phyloP scores from a whole-genome alignment of 768 basidiomycete species.

The Mycena chlorophos region DNA sequence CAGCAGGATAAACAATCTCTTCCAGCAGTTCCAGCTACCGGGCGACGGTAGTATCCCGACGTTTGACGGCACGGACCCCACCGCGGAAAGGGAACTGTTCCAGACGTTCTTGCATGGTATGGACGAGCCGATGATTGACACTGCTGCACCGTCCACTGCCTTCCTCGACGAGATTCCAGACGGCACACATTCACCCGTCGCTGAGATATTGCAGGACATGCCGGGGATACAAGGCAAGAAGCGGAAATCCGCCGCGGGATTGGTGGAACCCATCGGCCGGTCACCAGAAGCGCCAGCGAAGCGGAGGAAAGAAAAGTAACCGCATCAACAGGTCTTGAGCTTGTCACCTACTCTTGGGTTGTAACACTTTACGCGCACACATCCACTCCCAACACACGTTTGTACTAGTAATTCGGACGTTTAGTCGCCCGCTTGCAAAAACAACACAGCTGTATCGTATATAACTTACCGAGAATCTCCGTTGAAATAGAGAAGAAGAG shows the following conservation, averaged over 20 bases:
- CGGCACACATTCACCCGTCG: conserved; percentile 13
- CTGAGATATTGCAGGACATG: background rate
- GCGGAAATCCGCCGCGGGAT: conserved; percentile 14
- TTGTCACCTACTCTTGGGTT: background rate
- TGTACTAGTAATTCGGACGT: background rate
- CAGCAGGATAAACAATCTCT: conserved; percentile 66
- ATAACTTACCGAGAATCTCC: background rate
- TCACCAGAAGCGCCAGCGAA: conserved; percentile 7
- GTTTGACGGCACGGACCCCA: conserved; percentile 21
- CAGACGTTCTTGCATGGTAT: conserved; percentile 26
- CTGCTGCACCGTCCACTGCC: conserved; percentile 16
- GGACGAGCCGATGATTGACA: conserved; percentile 11
- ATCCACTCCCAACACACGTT: too few relatives aligned
- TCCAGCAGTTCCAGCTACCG: conserved; percentile 54
- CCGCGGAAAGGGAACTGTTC: conserved; percentile 23
- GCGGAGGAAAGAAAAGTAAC: conserved; percentile 19
- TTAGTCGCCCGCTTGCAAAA: too few relatives aligned
- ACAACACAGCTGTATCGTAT: background rate
- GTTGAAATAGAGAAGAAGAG: background rate
- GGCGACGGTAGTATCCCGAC: conserved; percentile 50
- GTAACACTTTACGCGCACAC: background rate
- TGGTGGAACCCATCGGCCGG: background rate
- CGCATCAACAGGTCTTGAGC: background rate
- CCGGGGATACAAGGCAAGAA: conserved; percentile 3
- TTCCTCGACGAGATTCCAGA: conserved; percentile 28